Conservation (phyloP, 2,329 filamentous ascomycete genomes). For the Xylaria sp. region DNA sequence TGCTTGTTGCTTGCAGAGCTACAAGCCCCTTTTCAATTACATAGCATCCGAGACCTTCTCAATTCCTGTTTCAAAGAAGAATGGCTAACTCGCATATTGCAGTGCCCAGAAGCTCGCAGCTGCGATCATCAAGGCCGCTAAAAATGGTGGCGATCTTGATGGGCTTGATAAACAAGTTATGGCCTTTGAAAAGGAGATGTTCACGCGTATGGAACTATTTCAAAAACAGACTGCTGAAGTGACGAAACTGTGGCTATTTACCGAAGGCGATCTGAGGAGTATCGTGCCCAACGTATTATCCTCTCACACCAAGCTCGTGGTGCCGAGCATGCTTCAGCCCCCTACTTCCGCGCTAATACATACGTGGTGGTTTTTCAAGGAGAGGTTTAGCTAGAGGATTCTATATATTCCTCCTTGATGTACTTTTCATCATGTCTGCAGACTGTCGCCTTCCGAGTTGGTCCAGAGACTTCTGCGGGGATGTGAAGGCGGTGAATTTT, state of each 20-base stretch:
- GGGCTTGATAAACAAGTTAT: neutral
- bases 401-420: too few relatives aligned
- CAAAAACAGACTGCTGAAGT: neutral
- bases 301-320: neutral
- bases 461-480: too few relatives aligned
- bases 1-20: neutral
- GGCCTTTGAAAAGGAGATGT: constrained; percentile 1
- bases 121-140: neutral
- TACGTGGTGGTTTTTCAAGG: neutral
- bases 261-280: neutral
- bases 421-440: too few relatives aligned
- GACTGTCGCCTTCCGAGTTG: too few relatives aligned
- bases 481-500: too few relatives aligned
- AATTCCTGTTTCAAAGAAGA: neutral
- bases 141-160: neutral
- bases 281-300: neutral
- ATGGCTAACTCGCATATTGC: neutral
- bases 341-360: constrained; percentile 2
- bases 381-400: neutral
- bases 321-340: constrained; percentile 4
- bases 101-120: constrained; percentile 4
- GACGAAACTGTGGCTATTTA: neutral
- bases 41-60: too few relatives aligned
- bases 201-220: neutral
- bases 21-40: too few relatives aligned